These are phyloP conservation scores for Fusarium setosum DNA, from an alignment of 2,329 filamentous ascomycete genomes.

Conservation along the genomic window DNA sequence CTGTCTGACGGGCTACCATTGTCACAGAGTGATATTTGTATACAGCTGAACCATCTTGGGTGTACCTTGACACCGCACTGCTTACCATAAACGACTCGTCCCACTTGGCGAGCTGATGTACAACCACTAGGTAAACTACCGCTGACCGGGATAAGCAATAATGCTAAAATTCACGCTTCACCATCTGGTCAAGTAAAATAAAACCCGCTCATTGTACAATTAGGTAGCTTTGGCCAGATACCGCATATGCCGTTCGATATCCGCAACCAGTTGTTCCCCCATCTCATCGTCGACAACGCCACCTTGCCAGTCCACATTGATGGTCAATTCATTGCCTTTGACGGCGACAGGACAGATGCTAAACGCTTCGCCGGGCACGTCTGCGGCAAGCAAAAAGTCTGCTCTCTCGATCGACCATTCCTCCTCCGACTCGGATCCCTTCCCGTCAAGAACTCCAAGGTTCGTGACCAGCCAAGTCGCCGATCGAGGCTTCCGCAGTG, in stretches of 20 bases:
- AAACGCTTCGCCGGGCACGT: constrained; percentile 13
- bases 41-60: no score
- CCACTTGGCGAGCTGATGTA: no score
- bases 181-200: no score
- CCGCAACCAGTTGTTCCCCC: background rate
- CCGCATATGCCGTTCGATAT: constrained; percentile 11
- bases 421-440: background rate
- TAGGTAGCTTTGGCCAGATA: background rate
- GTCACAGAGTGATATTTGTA: no score
- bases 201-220: background rate
- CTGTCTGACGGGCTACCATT: no score
- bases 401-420: constrained; percentile 33
- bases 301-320: constrained; percentile 29
- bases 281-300: constrained; percentile 3
- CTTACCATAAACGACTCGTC: no score
- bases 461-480: constrained; percentile 34
- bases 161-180: no score
- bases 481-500: constrained; percentile 29
- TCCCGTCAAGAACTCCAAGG: constrained; percentile 39
- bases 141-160: no score
- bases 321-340: constrained; percentile 14
- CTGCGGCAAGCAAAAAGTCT: constrained; percentile 20
- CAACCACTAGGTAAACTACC: no score
- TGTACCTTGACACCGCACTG: no score
- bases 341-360: constrained; percentile 18